Evolutionary conservation across 2,329 filamentous ascomycete genomes (phyloP).

Genomic region (Colletotrichum cuscutae): DNA sequence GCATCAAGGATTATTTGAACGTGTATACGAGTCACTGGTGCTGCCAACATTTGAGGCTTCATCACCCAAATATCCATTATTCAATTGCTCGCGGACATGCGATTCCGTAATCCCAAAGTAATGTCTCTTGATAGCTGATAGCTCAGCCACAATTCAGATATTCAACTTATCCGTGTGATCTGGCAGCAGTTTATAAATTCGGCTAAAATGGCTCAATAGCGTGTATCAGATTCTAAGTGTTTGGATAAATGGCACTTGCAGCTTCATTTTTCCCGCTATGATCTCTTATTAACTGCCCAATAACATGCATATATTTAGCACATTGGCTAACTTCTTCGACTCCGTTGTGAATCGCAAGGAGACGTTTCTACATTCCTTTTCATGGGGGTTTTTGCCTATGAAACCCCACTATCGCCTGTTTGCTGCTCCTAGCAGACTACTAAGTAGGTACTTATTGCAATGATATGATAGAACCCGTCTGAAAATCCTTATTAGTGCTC

Average conservation of each 20-base stretch:
- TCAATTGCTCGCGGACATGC: background rate
- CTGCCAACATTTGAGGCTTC: too few relatives aligned
- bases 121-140: too few relatives aligned
- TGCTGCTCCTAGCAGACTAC: background rate
- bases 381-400: background rate
- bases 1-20: too few relatives aligned
- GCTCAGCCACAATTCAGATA: background rate
- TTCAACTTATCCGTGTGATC: background rate
- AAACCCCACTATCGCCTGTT: background rate
- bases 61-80: background rate
- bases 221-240: background rate
- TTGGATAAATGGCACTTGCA: background rate
- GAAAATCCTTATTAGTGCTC: background rate
- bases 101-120: too few relatives aligned
- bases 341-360: background rate
- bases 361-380: too few relatives aligned
- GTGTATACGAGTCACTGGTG: too few relatives aligned
- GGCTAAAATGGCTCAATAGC: background rate
- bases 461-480: background rate
- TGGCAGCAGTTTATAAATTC: background rate
- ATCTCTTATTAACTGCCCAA: background rate
- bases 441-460: background rate
- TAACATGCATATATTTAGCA: background rate
- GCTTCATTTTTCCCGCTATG: background rate
- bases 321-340: background rate